Base-by-base conservation (phyloP, 2,329 filamentous ascomycete genomes). In the Hypoxylon sp. region DNA sequence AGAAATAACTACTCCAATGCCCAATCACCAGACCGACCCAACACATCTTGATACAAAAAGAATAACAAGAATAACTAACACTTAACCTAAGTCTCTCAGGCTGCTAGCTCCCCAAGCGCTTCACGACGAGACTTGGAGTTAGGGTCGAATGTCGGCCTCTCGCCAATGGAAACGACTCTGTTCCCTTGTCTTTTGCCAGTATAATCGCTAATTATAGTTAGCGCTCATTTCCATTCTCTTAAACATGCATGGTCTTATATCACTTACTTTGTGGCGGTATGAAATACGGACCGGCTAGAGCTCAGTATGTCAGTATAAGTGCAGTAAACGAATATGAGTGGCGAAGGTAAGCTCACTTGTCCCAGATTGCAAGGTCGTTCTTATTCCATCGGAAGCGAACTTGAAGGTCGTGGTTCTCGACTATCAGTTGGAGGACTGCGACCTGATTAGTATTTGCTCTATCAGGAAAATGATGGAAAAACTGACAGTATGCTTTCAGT, bases 301-400 rank as follows among this genome's bases (percentile, higher is more conserved):
- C n/a, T 22, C 17, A 8, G 19, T 37, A 28, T 39, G 43, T 65
- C 49, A 62, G 59, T 37, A 28, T n/a, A n/a, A n/a, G 4, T 20
- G 15, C 11, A 32, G 8, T 17, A 17, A 7, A 26, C 6, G 2
- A 22, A 28, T n/a, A 6, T 39, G 8, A 4, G 17, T 28, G 15
- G 22, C 15, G 24, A 3, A 19, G 1, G 20, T n/a, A n/a, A n/a
- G 59, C 64, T 61, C 82, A 76, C 70, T 91, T 91, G 71, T 91
- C 88, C 89, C 89, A 91, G 66, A 91, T 88, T 1, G 87, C 84
- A 4, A 83, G 71, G 68, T 86, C 83, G 58, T 85, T 84, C 70
- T 80, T 77, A 55, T 75, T 77, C 84, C 84, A 86, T 54, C 79
- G 78, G 69, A 82, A 86, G 3, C 85, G 78, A 7, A 87, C 84